Conservation (phyloP, 2,329 filamentous ascomycete genomes). For the Chaetomiaceae sp. region DNA sequence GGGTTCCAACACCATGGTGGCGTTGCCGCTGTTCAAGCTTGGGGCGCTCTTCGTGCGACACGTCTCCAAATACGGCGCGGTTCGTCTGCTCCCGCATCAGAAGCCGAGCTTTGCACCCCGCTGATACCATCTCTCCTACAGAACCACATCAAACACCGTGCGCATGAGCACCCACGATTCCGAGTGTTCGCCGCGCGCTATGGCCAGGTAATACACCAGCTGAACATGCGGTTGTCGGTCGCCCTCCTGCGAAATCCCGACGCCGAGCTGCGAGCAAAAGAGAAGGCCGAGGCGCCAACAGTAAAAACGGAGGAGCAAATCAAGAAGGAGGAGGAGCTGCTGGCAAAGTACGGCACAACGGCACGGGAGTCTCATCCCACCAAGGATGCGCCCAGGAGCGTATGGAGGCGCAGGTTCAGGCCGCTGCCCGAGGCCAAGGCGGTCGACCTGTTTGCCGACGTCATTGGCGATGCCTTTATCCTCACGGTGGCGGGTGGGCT, state of each 20-base stretch:
- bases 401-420: slow-evolving; percentile 60
- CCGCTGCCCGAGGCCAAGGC: slow-evolving; percentile 60
- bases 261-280: slow-evolving; percentile 54
- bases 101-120: background rate
- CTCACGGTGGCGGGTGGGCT: slow-evolving; percentile 52
- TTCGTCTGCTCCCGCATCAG: slow-evolving; percentile 36
- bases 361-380: slow-evolving; percentile 38
- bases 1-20: slow-evolving; percentile 47
- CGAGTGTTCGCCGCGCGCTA: slow-evolving; percentile 56
- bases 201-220: slow-evolving; percentile 60
- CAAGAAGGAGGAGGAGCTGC: slow-evolving; percentile 48
- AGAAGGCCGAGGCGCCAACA: slow-evolving; percentile 58
- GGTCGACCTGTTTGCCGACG: slow-evolving; percentile 62
- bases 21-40: slow-evolving; percentile 63
- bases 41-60: slow-evolving; percentile 60
- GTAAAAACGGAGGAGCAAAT: slow-evolving; percentile 60
- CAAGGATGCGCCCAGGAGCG: slow-evolving; percentile 35
- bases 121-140: slow-evolving; percentile 29
- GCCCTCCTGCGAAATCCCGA: slow-evolving; percentile 53
- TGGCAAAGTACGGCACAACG: slow-evolving; percentile 39
- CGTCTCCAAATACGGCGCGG: slow-evolving; percentile 64
- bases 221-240: slow-evolving; percentile 62
- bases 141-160: slow-evolving; percentile 63
- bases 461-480: slow-evolving; percentile 60
- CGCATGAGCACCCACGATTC: slow-evolving; percentile 59